Conservation (phyloP, 1,139 yeast genomes). For the Wickerhamomyces sp. region DNA sequence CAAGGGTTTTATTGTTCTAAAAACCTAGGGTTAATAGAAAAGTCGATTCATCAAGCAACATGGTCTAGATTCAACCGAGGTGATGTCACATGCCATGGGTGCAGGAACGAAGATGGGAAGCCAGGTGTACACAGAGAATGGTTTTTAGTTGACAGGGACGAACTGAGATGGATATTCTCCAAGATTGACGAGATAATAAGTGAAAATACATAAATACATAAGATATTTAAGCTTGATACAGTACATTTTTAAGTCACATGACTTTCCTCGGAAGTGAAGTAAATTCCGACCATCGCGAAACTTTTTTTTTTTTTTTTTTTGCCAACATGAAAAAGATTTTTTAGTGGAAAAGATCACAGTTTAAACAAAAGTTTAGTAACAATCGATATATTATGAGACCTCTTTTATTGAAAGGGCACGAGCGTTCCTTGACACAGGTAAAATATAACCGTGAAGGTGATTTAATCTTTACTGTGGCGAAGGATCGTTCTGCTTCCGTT, state of each 20-base stretch:
- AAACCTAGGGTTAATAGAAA: slow-evolving; percentile 36
- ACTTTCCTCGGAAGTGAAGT: too few species aligned
- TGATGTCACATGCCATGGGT: slow-evolving; percentile 38
- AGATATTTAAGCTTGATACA: too few species aligned
- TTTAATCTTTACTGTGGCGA: slow-evolving; percentile 84
- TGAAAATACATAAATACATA: background rate
- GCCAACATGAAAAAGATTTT: too few species aligned
- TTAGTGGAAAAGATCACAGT: too few species aligned
- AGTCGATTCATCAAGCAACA: slow-evolving; percentile 36
- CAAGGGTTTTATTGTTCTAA: slow-evolving; percentile 33
- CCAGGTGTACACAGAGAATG: slow-evolving; percentile 50
- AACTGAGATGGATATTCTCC: slow-evolving; percentile 34
- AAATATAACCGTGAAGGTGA: slow-evolving; percentile 96
- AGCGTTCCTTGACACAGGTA: slow-evolving; percentile 86
- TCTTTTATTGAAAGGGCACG: slow-evolving; percentile 66
- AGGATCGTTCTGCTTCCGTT: slow-evolving; percentile 83
- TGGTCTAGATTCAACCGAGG: slow-evolving; percentile 40
- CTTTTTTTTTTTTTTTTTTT: too few species aligned
- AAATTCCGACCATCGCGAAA: too few species aligned
- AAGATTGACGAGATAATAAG: slow-evolving; percentile 31
- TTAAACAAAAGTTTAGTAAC: too few species aligned
- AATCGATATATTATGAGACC: too few species aligned
- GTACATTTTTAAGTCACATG: too few species aligned
- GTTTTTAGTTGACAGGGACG: slow-evolving; percentile 49
- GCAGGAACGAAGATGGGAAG: slow-evolving; percentile 24